These are phyloP conservation scores for Noccaea caerulescens DNA, from an alignment of 345 rosid species.

Conservation along the genomic window DNA sequence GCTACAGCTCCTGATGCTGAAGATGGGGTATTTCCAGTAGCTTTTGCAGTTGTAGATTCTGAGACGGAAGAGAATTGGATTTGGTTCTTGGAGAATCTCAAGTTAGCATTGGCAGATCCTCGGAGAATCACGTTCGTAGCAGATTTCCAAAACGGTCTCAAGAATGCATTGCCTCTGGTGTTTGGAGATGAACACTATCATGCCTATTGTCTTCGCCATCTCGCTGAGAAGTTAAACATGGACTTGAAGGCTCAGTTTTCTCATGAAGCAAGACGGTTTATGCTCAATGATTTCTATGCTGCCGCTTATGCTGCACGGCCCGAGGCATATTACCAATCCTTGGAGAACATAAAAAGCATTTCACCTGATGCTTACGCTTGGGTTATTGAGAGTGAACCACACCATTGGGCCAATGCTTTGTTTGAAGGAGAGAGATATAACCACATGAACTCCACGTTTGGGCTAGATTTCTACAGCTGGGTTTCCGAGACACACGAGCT, in stretches of 20 bases:
- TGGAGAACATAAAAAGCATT: constrained; percentile 69
- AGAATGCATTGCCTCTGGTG: constrained; percentile 62
- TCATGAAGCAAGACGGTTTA: constrained; percentile 85
- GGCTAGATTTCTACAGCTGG: constrained; percentile 83
- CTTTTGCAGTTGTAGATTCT: constrained; percentile 76
- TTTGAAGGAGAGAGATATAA: constrained; percentile 78
- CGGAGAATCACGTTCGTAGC: constrained; percentile 77
- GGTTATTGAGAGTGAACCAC: constrained; percentile 84
- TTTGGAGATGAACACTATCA: constrained; percentile 63
- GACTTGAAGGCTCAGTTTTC: constrained; percentile 86
- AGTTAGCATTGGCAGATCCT: constrained; percentile 54
- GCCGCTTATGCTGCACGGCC: constrained; percentile 70
- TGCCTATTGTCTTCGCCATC: constrained; percentile 75
- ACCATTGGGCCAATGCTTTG: constrained; percentile 83
- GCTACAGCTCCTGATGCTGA: constrained; percentile 79
- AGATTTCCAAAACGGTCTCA: constrained; percentile 73
- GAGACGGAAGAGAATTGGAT: constrained; percentile 85
- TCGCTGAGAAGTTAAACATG: constrained; percentile 70
- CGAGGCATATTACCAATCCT: constrained; percentile 63
- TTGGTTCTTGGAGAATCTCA: constrained; percentile 81
- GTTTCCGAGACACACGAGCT: constrained; percentile 81
- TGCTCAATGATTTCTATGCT: constrained; percentile 74
- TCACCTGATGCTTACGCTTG: constrained; percentile 83
- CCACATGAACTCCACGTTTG: constrained; percentile 77
- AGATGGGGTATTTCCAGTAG: constrained; percentile 80